Base-by-base conservation (phyloP, 2,329 filamentous ascomycete genomes). In the Dissoconium aciculare region DNA sequence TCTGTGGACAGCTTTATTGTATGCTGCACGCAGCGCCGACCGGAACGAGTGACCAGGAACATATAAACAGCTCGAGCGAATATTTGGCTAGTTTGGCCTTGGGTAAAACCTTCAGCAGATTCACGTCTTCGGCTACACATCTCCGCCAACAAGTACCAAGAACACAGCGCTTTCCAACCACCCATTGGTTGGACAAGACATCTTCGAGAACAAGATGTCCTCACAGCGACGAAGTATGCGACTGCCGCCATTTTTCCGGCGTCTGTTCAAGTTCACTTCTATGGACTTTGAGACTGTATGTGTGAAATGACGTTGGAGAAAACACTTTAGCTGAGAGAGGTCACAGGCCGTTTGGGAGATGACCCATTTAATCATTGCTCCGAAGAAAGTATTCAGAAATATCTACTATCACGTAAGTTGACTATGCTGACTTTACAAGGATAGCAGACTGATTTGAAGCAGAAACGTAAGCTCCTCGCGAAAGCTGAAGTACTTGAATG, bases 191-290 rank as follows among this genome's bases (percentile, higher is more conserved):
- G n/a, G n/a, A n/a, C n/a, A n/a, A n/a, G n/a, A n/a, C n/a, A n/a
- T n/a, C n/a, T n/a, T n/a, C n/a, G n/a, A n/a, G n/a, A n/a, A n/a
- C n/a, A n/a, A n/a, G 36, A 42, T 47, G 17, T 46, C 48, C 3
- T 40, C 43, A 14, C 44, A 45, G 24, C 57, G 58, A 39, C 60
- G 15, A 32, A 66, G 56, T 37, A 54, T 73, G 46, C 66, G 67
- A 27, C 70, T 75, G 63, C 71, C 72, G 41, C 67, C 70, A 42
- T 75, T 76, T 62, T 75, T 77, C 58, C 72, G 73, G 47, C 64
- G 71, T 35, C 57, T 78, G 29, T 76, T 78, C 64, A 78, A 78
- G 52, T 78, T 78, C 47, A 72, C 73, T 8, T 73, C 76, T 44
- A 78, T 78, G 74, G 74, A 78, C 59, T 78, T 78, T 50, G 74